phyloP scores from a whole-genome alignment of 2,329 filamentous ascomycete genomes.

The Scedosporium dehoogii region DNA sequence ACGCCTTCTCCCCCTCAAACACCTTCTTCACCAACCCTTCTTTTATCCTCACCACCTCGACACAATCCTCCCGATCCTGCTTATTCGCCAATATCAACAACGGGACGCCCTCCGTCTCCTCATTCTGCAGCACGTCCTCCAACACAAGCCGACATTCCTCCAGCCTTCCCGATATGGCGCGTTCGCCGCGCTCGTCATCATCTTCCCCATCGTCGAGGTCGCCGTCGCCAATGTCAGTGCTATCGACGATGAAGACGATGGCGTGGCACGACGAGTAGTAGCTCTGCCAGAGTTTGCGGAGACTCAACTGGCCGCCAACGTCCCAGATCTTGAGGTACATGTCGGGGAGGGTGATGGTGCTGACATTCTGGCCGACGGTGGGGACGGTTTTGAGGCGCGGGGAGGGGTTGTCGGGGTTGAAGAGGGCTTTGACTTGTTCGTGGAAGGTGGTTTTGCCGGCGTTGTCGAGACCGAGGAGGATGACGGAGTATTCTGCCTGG shows the following conservation, averaged over 20 bases:
- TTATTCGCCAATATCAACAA: slow-evolving; percentile 92
- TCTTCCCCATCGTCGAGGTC: slow-evolving; percentile 33
- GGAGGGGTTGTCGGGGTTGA: slow-evolving; percentile 51
- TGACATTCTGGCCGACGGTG: slow-evolving; percentile 94
- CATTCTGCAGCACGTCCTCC: slow-evolving; percentile 79
- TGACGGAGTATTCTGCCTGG: slow-evolving; percentile 79
- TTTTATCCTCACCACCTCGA: slow-evolving; percentile 95
- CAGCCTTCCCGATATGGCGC: slow-evolving; percentile 47
- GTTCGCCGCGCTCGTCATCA: slow-evolving; percentile 11
- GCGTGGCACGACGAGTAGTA: slow-evolving; percentile 93
- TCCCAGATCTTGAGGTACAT: slow-evolving; percentile 99
- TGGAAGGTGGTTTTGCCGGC: slow-evolving; percentile 97
- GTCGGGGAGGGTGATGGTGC: slow-evolving; percentile 79
- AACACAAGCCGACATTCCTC: slow-evolving; percentile 85
- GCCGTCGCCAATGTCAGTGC: slow-evolving; percentile 82
- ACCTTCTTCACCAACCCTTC: slow-evolving; percentile 92
- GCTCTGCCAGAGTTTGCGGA: slow-evolving; percentile 88
- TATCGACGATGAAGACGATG: slow-evolving; percentile 96
- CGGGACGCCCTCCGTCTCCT: slow-evolving; percentile 84
- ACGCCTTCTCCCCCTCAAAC: slow-evolving; percentile 86
- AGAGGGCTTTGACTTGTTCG: slow-evolving; percentile 88
- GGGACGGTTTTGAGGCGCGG: slow-evolving; percentile 80
- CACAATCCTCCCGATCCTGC: slow-evolving; percentile 93
- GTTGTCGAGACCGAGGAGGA: slow-evolving; percentile 94
- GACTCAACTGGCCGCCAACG: slow-evolving; percentile 81